These are phyloP conservation scores for Postia placenta DNA, from an alignment of 768 basidiomycete species.

Conservation along the genomic window DNA sequence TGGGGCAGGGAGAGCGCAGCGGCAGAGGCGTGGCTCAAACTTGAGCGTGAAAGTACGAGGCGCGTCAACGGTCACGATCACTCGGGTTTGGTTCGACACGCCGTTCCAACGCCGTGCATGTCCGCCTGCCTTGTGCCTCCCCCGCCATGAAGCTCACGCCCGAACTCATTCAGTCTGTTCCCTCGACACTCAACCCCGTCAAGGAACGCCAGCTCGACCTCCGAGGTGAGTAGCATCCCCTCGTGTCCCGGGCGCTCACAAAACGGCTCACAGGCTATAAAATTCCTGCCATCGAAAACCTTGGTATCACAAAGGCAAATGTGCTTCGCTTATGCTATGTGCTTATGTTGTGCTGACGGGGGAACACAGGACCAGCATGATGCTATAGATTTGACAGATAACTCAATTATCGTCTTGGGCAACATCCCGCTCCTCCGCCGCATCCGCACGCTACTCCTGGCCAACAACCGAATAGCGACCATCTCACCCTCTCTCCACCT, in stretches of 20 bases:
- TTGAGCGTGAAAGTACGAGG: slow-evolving; percentile 12
- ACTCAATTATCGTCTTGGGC: slow-evolving; percentile 73
- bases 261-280: slow-evolving; percentile 61
- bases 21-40: slow-evolving; percentile 13
- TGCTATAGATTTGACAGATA: slow-evolving; percentile 91
- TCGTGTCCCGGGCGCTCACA: slow-evolving; percentile 13
- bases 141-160: slow-evolving; percentile 83
- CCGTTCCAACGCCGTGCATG: slow-evolving; percentile 2
- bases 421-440: slow-evolving; percentile 87
- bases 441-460: slow-evolving; percentile 75
- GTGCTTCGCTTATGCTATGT: slow-evolving; percentile 3
- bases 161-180: slow-evolving; percentile 80
- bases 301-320: slow-evolving; percentile 83
- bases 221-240: slow-evolving; percentile 49
- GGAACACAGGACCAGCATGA: slow-evolving; percentile 90
- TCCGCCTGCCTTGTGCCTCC: slow-evolving; percentile 7
- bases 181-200: slow-evolving; percentile 72
- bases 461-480: slow-evolving; percentile 83
- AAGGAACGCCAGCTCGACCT: slow-evolving; percentile 92
- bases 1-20: slow-evolving; percentile 3
- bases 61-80: too few relatives aligned
- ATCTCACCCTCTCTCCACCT: slow-evolving; percentile 80
- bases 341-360: background rate
- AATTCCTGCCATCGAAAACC: slow-evolving; percentile 94
- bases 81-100: slow-evolving; percentile 10